Conservation (phyloP, 345 rosid species). For the Raphanus sativus region DNA sequence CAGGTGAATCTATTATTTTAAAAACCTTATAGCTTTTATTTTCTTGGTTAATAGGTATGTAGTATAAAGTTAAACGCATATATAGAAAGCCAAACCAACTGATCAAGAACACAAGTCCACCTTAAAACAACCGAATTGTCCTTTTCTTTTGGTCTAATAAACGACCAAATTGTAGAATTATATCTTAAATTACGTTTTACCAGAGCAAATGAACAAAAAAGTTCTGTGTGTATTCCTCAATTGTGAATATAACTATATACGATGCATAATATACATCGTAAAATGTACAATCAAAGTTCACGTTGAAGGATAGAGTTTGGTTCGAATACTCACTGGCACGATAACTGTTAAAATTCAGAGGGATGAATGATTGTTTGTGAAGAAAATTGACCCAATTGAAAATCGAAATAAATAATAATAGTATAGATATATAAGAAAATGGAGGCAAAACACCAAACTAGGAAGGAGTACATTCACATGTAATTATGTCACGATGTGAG, state of each 20-base stretch:
- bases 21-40: neutral
- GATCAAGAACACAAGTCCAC: conserved; percentile 14
- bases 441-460: conserved; percentile 2
- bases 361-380: conserved; percentile 26
- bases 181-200: neutral
- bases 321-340: conserved; percentile 16
- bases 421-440: conserved; percentile 1
- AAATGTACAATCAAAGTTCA: neutral
- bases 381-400: conserved; percentile 21
- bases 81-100: neutral
- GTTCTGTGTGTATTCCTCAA: neutral
- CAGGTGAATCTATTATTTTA: neutral
- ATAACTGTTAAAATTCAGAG: conserved; percentile 22
- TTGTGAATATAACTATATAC: neutral
- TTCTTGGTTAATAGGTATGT: neutral
- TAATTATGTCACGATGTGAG: conserved; percentile 22
- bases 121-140: neutral
- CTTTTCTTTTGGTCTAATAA: no score
- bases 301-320: conserved; percentile 19
- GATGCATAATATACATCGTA: neutral
- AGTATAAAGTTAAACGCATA: neutral
- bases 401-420: neutral
- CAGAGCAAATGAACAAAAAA: neutral
- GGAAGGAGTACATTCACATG: conserved; percentile 19
- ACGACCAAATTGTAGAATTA: neutral